Base-by-base conservation (phyloP, 148 eudicot species). In the Hydrangea macrophylla region DNA sequence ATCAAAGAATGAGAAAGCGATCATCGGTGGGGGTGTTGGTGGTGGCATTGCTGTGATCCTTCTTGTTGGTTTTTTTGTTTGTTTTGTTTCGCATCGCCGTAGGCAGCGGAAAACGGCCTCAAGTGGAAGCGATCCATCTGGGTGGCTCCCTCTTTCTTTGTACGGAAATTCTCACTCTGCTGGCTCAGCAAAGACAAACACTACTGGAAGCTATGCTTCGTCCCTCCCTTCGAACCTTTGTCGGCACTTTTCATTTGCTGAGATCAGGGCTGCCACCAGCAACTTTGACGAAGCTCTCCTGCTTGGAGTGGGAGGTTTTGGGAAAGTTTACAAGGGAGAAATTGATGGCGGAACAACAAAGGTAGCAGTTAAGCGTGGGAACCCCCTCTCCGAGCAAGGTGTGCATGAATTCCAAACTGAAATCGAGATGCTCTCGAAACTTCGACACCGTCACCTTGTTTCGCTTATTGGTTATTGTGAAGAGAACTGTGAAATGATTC, bases 231-330 rank as follows among this genome's bases (percentile, higher is more conserved):
- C 95, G 26, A 90, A 88, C 72, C 83, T 90, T 42, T 93, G 96
- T 75, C 90, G 98, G 2, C 98, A 93, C 75, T 93, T 93, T 67
- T 88, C 98, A 8, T 82, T 93, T 58, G 80, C 95, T 5, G 96
- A 93, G 77, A 93, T 93, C 69, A 88, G 83, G 73, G 70, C 95
- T 27, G 98, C 98, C 76, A 93, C 98, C 50, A 86, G 85, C 15
- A 88, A 93, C 76, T 93, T 93, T n/a, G 96, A 93, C 12, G 95
- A 93, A 78, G 74, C 95, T 44, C 85, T 79, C 15, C 77, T 90
- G 22, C 94, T 93, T 50, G 98, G 98, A n/a, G 96, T 90, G 18
- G 98, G 98, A 48, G 98, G 98, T 48, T 93, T 93, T 59, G 98
- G 98, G 1, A 90, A 90, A 79, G 98, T 93, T 17, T 93, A 93